phyloP scores from a whole-genome alignment of 805 yeast species.

The Candida silvicultrix region DNA sequence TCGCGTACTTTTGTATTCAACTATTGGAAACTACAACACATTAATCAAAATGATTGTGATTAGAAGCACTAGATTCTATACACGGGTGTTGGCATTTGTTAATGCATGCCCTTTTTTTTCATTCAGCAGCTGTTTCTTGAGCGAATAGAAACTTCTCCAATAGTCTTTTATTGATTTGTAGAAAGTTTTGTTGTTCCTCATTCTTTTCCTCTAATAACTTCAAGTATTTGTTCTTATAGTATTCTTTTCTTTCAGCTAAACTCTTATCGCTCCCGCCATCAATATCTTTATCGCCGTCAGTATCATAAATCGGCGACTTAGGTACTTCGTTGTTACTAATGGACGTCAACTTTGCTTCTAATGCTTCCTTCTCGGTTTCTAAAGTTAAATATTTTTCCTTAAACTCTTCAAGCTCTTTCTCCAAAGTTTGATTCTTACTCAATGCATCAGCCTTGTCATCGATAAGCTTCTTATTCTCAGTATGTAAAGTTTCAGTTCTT shows the following conservation, averaged over 20 bases:
- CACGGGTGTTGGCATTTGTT: too few species aligned
- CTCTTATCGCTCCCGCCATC: slow-evolving; percentile 3
- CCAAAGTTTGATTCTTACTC: neutral
- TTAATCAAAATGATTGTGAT: too few species aligned
- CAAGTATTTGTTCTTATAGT: slow-evolving; percentile 13
- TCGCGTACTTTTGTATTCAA: too few species aligned
- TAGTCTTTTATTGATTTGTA: slow-evolving; percentile 2
- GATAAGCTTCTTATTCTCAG: slow-evolving; percentile 1
- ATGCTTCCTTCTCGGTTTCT: slow-evolving; percentile 2
- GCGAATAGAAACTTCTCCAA: slow-evolving; percentile 8
- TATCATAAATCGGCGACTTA: slow-evolving; percentile 1
- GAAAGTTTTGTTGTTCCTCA: slow-evolving; percentile 4
- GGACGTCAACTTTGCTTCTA: neutral
- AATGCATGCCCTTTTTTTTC: too few species aligned
- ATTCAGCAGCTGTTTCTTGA: neutral
- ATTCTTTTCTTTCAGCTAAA: slow-evolving; percentile 14
- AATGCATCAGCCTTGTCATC: neutral
- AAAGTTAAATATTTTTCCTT: slow-evolving; percentile 3
- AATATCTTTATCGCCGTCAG: neutral
- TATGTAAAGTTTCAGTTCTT: neutral
- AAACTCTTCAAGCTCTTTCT: slow-evolving; percentile 2
- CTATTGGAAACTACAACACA: too few species aligned
- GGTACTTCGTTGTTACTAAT: neutral
- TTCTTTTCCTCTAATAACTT: slow-evolving; percentile 8
- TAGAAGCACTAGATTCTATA: too few species aligned